phyloP scores from a whole-genome alignment of 257 asterid species.

The Paulownia fortunei region DNA sequence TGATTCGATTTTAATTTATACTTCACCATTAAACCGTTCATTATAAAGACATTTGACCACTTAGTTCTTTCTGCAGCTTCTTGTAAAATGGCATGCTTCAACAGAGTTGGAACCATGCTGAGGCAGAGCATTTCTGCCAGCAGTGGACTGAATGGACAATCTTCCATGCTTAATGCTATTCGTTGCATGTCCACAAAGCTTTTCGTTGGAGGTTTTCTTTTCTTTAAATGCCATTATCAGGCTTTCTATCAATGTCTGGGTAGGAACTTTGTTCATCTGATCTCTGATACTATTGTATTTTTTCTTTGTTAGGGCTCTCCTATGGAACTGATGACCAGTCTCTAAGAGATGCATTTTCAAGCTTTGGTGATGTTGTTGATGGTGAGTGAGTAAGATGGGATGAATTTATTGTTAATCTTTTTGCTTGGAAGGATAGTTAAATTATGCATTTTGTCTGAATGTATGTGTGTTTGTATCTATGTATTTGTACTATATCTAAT shows the following conservation, averaged over 20 bases:
- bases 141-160: conserved; percentile 40
- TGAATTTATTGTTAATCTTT: neutral
- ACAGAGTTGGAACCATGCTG: conserved; percentile 62
- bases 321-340: conserved; percentile 64
- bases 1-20: neutral
- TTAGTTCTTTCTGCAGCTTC: conserved; percentile 35
- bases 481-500: neutral
- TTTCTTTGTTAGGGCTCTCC: conserved; percentile 66
- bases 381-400: conserved; percentile 39
- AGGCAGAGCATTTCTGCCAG: conserved; percentile 51
- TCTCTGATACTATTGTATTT: neutral
- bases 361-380: conserved; percentile 66
- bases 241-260: neutral
- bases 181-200: conserved; percentile 85
- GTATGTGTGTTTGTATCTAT: neutral
- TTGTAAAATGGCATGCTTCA: conserved; percentile 67
- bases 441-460: neutral
- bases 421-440: neutral
- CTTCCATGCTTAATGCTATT: conserved; percentile 62
- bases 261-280: neutral
- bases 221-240: neutral
- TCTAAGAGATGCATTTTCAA: conserved; percentile 69
- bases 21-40: neutral
- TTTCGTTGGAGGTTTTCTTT: conserved; percentile 66
- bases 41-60: neutral